Evolutionary conservation across 2,329 filamentous ascomycete genomes (phyloP).

Genomic region (Cryphonectria carpinicola): DNA sequence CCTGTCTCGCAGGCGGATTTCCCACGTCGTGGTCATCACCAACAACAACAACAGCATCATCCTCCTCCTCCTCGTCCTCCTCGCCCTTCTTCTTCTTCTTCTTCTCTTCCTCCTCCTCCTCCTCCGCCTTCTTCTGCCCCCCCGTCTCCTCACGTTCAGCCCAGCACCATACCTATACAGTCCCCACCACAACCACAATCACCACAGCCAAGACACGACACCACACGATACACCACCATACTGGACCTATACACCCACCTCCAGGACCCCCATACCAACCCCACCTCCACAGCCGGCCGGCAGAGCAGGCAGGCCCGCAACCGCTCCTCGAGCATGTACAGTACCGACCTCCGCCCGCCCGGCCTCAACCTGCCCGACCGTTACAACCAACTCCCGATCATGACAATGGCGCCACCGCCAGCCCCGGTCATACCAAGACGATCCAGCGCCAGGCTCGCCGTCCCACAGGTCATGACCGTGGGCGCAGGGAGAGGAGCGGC

Average conservation of each 20-base stretch:
- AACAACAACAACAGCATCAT: neutral
- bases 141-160: too few species aligned
- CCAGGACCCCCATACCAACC: neutral
- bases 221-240: neutral
- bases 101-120: neutral
- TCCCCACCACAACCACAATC: neutral
- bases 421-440: neutral
- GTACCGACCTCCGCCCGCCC: conserved; percentile 3
- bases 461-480: neutral
- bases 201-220: neutral
- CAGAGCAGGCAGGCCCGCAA: neutral
- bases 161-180: neutral
- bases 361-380: neutral
- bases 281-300: too few species aligned
- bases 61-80: neutral
- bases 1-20: conserved; percentile 15
- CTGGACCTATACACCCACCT: neutral
- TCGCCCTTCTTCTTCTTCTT: too few species aligned
- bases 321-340: conserved; percentile 13
- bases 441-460: neutral
- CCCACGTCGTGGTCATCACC: neutral
- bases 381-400: neutral
- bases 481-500: neutral
- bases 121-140: neutral
- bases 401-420: neutral